These are phyloP conservation scores for Epichloe bromicola DNA, from an alignment of 2,329 filamentous ascomycete species.

Conservation along the genomic window DNA sequence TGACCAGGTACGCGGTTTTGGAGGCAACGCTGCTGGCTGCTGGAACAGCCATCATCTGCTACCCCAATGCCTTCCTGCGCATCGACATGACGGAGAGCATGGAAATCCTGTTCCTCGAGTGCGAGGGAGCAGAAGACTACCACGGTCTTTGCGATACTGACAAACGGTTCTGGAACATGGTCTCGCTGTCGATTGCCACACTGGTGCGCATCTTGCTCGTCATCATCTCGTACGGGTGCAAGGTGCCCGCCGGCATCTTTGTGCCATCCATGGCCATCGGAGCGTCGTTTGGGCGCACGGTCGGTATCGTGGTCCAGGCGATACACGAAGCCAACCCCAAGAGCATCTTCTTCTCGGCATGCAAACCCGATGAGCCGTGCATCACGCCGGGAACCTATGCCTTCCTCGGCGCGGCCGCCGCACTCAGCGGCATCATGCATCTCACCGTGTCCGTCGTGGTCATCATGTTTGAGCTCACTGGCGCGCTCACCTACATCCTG, in stretches of 20 bases:
- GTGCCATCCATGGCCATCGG: conserved; percentile 97
- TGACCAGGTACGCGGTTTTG: conserved; percentile 69
- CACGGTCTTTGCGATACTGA: conserved; percentile 73
- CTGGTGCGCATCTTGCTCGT: conserved; percentile 71
- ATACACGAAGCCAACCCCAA: conserved; percentile 73
- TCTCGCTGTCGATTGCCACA: conserved; percentile 68
- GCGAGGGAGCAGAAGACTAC: conserved; percentile 78
- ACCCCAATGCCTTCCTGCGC: conserved; percentile 84
- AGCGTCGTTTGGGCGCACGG: conserved; percentile 79
- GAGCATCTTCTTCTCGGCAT: conserved; percentile 76
- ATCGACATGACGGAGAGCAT: conserved; percentile 99
- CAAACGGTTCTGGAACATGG: conserved; percentile 64
- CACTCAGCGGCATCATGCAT: conserved; percentile 94
- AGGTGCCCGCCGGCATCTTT: conserved; percentile 95
- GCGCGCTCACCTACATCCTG: conserved; percentile 91
- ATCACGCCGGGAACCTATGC: conserved; percentile 97
- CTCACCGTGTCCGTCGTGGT: conserved; percentile 93
- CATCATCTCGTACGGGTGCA: conserved; percentile 93
- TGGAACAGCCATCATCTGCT: conserved; percentile 83
- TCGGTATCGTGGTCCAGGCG: conserved; percentile 90
- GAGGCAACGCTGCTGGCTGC: conserved; percentile 77
- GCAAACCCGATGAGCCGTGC: conserved; percentile 81
- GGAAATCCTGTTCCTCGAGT: conserved; percentile 94
- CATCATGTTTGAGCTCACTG: conserved; percentile 98
- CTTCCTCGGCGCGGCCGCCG: conserved; percentile 82